Evolutionary conservation across 495 filamentous ascomycete genomes (phyloP).

Genomic region (Halenospora varia): DNA sequence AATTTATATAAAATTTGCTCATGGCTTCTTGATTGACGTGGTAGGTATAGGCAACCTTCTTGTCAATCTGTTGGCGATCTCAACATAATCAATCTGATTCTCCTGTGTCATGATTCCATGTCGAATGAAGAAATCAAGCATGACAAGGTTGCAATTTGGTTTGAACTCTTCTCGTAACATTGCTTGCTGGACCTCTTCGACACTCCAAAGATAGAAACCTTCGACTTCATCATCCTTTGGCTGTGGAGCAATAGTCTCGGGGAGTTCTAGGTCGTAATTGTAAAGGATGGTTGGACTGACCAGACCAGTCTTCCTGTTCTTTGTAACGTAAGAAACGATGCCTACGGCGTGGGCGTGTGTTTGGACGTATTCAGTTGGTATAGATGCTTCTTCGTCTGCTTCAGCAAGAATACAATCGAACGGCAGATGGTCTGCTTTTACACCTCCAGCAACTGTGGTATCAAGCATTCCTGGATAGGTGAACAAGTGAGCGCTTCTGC

Average conservation of each 20-base stretch:
- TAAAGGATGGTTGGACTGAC: conserved; percentile 43
- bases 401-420: conserved; percentile 49
- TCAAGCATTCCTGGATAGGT: conserved; percentile 53
- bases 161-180: conserved; percentile 49
- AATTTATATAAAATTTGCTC: too few species aligned
- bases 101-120: conserved; percentile 49
- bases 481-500: conserved; percentile 38
- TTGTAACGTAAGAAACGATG: conserved; percentile 33
- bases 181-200: conserved; percentile 41
- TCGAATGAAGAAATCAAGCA: conserved; percentile 51
- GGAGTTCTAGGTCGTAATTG: conserved; percentile 46
- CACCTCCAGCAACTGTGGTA: conserved; percentile 50
- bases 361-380: conserved; percentile 30
- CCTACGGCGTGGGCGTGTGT: conserved; percentile 30
- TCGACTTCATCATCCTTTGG: conserved; percentile 52
- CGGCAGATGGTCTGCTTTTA: conserved; percentile 37
- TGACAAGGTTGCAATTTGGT: conserved; percentile 42
- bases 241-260: conserved; percentile 29
- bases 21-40: background rate
- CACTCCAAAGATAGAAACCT: conserved; percentile 41
- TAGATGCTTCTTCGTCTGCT: conserved; percentile 49
- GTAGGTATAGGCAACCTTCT: conserved; percentile 20
- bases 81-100: conserved; percentile 44
- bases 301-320: conserved; percentile 33
- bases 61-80: conserved; percentile 45